Conservation (phyloP, 345 rosid species). For the Angophora floribunda region DNA sequence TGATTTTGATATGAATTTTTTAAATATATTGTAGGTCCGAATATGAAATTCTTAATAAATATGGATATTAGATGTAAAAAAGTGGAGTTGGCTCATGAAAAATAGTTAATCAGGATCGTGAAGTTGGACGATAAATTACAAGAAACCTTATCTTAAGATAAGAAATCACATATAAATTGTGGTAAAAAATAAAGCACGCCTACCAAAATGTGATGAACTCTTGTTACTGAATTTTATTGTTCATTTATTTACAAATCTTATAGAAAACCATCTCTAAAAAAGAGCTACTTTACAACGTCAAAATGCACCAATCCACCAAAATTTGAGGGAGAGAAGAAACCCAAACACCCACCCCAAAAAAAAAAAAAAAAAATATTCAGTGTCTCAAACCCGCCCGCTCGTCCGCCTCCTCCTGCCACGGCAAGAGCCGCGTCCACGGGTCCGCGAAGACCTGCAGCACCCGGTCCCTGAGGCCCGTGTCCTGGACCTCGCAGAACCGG, state of each 20-base stretch:
- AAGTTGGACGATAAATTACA: too few species aligned
- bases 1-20: too few species aligned
- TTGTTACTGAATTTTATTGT: neutral
- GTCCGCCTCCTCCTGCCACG: constrained; percentile 34
- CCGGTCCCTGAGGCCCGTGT: constrained; percentile 53
- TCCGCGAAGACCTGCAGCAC: constrained; percentile 29
- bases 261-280: neutral
- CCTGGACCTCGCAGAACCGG: constrained; percentile 70
- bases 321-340: neutral
- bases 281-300: neutral
- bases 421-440: constrained; percentile 22
- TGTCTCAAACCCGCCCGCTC: neutral
- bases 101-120: too few species aligned
- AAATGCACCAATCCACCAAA: neutral
- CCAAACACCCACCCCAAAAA: neutral
- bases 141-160: too few species aligned
- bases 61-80: too few species aligned
- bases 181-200: neutral
- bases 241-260: neutral
- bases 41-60: neutral
- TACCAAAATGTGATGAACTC: neutral
- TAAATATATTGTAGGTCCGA: too few species aligned
- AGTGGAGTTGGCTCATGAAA: too few species aligned
- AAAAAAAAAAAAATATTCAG: neutral
- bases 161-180: neutral